A percentile compares a stretch with the other conserved stretches of the same genome.
Conservation (phyloP, 2,329 filamentous ascomycete genomes). For the Penicillium sp. region DNA sequence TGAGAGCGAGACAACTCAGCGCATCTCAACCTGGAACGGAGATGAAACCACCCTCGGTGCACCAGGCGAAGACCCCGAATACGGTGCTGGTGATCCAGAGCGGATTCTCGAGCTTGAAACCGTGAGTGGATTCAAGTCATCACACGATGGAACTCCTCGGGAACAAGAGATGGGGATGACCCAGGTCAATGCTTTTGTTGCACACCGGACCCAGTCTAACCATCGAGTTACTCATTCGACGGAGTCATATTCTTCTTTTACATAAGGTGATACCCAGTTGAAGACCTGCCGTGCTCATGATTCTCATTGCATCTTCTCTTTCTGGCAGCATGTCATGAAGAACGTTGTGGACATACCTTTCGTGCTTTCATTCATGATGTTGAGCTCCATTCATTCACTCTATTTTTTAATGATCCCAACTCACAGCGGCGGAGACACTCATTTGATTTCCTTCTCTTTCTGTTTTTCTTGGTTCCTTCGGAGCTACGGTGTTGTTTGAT, state of each 20-base stretch:
- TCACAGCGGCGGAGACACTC: background rate
- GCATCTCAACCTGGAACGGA: constrained; percentile 30
- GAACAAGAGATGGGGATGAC: constrained; percentile 15
- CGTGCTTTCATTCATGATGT: background rate
- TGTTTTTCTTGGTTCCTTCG: background rate
- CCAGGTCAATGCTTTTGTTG: constrained; percentile 5
- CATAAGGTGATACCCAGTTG: background rate
- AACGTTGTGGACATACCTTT: background rate
- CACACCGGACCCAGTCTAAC: background rate
- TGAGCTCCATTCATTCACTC: background rate
- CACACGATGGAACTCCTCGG: constrained; percentile 9
- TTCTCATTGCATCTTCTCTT: background rate
- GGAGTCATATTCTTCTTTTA: background rate
- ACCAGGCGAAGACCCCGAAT: constrained; percentile 31
- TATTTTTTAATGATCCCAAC: background rate
- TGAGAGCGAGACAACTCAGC: constrained; percentile 19
- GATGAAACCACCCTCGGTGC: constrained; percentile 29
- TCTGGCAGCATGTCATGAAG: background rate
- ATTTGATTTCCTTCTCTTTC: background rate
- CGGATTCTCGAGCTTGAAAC: constrained; percentile 24
- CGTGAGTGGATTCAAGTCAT: constrained; percentile 9
- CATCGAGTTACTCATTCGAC: background rate
- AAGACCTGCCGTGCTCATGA: background rate
- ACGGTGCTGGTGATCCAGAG: constrained; percentile 26
- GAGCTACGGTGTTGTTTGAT: background rate